Evolutionary conservation across 768 basidiomycete genomes (phyloP).

Genomic region (Hericium alpestre): DNA sequence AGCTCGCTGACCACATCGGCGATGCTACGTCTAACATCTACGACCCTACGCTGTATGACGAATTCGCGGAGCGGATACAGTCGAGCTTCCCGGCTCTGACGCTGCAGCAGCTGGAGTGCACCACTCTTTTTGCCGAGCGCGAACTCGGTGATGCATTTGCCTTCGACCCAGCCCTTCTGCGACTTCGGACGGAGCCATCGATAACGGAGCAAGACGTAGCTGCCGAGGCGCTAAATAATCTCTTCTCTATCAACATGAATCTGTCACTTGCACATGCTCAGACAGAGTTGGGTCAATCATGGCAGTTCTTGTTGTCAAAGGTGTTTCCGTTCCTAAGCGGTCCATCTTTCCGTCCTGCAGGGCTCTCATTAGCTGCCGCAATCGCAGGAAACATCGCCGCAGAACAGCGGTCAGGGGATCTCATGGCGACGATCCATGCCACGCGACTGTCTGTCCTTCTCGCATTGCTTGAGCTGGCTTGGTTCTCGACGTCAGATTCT

Average conservation of each 20-base stretch:
- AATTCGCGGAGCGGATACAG: slow-evolving; percentile 38
- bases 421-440: slow-evolving; percentile 76
- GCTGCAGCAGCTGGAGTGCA: slow-evolving; percentile 53
- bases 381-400: slow-evolving; percentile 56
- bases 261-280: slow-evolving; percentile 78
- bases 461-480: slow-evolving; percentile 67
- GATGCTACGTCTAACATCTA: slow-evolving; percentile 67
- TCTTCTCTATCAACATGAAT: slow-evolving; percentile 77
- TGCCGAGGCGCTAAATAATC: slow-evolving; percentile 42
- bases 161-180: slow-evolving; percentile 54
- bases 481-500: slow-evolving; percentile 55
- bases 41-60: slow-evolving; percentile 61
- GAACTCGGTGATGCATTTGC: slow-evolving; percentile 74
- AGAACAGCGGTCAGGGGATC: slow-evolving; percentile 68
- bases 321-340: slow-evolving; percentile 55
- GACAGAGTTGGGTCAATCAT: slow-evolving; percentile 61
- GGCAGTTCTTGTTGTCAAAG: slow-evolving; percentile 62
- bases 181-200: slow-evolving; percentile 50
- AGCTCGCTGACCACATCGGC: slow-evolving; percentile 51
- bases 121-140: slow-evolving; percentile 54
- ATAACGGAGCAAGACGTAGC: slow-evolving; percentile 30
- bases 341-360: slow-evolving; percentile 37
- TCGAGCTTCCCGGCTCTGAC: slow-evolving; percentile 47
- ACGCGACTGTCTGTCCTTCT: slow-evolving; percentile 66
- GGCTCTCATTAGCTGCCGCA: slow-evolving; percentile 48